Conservation (phyloP, 495 filamentous ascomycete species). For the Sphaerosporella brunnea region DNA sequence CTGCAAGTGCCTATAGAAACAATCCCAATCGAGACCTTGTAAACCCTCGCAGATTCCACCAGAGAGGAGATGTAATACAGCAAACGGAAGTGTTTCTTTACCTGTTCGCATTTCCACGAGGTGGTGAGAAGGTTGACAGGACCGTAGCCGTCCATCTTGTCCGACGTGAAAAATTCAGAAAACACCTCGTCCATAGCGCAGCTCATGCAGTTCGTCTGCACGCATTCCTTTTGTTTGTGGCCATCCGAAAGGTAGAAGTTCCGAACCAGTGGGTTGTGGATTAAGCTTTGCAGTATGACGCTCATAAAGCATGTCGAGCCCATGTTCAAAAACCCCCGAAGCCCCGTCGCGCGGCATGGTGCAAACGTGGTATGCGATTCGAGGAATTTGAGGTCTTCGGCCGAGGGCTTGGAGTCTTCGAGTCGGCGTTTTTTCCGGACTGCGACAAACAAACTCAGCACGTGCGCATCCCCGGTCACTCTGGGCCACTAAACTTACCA, state of each 20-base stretch:
- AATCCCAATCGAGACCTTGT: conserved; percentile 1
- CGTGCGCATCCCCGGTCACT: not conserved
- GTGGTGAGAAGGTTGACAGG: conserved; percentile 62
- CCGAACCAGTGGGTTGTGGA: conserved; percentile 72
- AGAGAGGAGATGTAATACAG: not conserved
- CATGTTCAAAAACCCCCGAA: conserved; percentile 85
- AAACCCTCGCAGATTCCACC: not conserved
- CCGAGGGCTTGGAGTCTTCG: conserved; percentile 14
- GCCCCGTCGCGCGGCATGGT: conserved; percentile 51
- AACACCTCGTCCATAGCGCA: conserved; percentile 87
- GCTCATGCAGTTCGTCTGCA: conserved; percentile 50
- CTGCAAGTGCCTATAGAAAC: conserved; percentile 50
- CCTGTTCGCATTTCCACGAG: conserved; percentile 55
- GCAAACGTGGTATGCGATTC: conserved; percentile 40
- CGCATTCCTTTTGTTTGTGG: conserved; percentile 54
- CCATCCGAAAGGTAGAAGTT: conserved; percentile 77
- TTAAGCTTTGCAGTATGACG: conserved; percentile 68
- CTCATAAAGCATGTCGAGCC: conserved; percentile 89
- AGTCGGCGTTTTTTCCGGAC: conserved; percentile 28
- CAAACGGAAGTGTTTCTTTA: conserved; percentile 16
- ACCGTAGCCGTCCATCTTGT: conserved; percentile 67
- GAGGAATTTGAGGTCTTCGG: conserved; percentile 42
- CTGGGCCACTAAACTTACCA: conserved; percentile 25
- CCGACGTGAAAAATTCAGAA: conserved; percentile 65
- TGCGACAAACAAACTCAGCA: not conserved